Percentiles rank a stretch among this genome's conserved stretches.
Conservation (phyloP, 257 asterid genomes). For the Plantago major region DNA sequence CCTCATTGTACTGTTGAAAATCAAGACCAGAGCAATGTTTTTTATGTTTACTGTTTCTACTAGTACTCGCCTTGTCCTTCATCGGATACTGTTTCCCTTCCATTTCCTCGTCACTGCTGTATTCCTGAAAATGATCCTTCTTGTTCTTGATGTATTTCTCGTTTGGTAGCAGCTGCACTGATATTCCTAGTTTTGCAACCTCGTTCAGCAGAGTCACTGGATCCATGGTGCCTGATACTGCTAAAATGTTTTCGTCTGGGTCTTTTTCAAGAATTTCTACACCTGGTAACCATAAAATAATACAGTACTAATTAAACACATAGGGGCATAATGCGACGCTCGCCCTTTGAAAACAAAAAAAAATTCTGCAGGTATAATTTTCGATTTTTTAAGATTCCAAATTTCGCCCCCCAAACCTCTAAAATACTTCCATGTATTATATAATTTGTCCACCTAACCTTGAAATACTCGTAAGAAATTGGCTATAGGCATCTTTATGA, state of each 20-base stretch:
- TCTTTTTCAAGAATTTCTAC: conserved; percentile 20
- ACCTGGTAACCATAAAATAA: conserved; percentile 18
- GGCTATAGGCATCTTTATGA: no score
- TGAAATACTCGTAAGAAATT: no score
- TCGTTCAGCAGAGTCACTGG: conserved; percentile 15
- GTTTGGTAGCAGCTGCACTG: conserved; percentile 20
- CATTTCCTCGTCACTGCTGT: not conserved
- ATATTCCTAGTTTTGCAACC: conserved; percentile 20
- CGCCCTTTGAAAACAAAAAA: no score
- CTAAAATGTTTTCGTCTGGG: conserved; percentile 16
- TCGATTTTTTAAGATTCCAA: no score
- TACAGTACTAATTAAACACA: not conserved
- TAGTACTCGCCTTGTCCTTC: not conserved
- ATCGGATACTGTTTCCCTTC: not conserved
- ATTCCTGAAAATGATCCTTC: not conserved
- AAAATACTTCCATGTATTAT: no score
- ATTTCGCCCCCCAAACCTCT: no score
- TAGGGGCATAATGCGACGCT: no score
- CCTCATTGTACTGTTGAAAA: conserved; percentile 8
- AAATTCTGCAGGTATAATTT: no score
- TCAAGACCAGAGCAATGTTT: conserved; percentile 16
- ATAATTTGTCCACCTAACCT: no score
- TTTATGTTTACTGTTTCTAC: not conserved
- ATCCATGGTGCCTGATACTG: conserved; percentile 22
- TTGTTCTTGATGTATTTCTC: not conserved